phyloP scores from a whole-genome alignment of 164 flowering plant species.

The Chimonanthus salicifolius region DNA sequence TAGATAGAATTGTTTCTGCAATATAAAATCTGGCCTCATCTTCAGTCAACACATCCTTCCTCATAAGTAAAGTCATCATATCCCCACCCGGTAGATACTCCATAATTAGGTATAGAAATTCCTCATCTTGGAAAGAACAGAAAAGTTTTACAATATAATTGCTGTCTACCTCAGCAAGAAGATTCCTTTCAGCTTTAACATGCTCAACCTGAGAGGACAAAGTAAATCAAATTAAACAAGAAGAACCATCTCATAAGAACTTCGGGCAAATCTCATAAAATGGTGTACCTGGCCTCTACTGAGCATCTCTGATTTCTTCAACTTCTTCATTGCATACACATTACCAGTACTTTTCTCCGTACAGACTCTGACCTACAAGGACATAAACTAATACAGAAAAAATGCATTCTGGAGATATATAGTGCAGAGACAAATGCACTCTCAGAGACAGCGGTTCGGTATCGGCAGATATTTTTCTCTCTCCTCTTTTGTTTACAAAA shows the following conservation, averaged over 20 bases:
- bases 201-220: constrained; percentile 39
- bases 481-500: too few relatives aligned
- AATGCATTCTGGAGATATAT: too few relatives aligned
- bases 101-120: constrained; percentile 44
- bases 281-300: constrained; percentile 35
- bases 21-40: constrained; percentile 49
- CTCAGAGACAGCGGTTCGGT: too few relatives aligned
- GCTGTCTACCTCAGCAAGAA: constrained; percentile 55
- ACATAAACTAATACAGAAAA: too few relatives aligned
- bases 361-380: constrained; percentile 31
- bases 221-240: background rate
- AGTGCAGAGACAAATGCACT: too few relatives aligned
- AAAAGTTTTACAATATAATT: constrained; percentile 44
- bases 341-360: constrained; percentile 33
- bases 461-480: too few relatives aligned
- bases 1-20: constrained; percentile 47
- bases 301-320: constrained; percentile 39
- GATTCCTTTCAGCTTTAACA: constrained; percentile 51
- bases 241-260: background rate
- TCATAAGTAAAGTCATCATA: constrained; percentile 53
- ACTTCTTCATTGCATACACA: constrained; percentile 40
- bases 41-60: constrained; percentile 46
- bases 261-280: background rate
- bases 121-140: constrained; percentile 53
- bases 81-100: constrained; percentile 58